Evolutionary conservation across 2,329 filamentous ascomycete genomes (phyloP), one percentile per base, ranked within the genome.

Genomic region (Akanthomyces muscarius): DNA sequence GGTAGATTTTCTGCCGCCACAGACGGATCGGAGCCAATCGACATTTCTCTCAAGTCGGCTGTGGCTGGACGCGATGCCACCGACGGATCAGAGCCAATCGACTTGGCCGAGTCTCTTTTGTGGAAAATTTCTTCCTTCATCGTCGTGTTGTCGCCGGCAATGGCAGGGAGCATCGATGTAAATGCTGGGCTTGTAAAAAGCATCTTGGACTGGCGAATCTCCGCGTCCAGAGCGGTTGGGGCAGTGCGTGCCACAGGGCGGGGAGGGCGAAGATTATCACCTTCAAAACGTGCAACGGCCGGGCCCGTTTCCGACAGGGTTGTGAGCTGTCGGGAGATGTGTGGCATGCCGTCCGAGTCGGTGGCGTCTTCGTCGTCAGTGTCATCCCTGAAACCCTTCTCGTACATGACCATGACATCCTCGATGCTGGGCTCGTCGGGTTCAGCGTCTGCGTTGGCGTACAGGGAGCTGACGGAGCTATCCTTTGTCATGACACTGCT

Each of bases 401-500:
- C 86, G 72, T 89, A 89, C 78, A 88, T 87, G 71, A 84, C 86
- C 75, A 91, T 88, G 61, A 92, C 83, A 77, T 89, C 86, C 68
- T 88, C 85, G 38, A 89, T 78, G 69, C 84, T 87, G 62, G 84
- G 79, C 47, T 83, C 84, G 66, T 87, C 85, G 65, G 83, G 80
- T 18, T 78, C 74, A 45, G 72, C 75, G 66, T 78, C 74, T 60
- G 71, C 48, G 67, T 70, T 68, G 52, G 68, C 75, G 66, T 80
- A 79, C 74, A 81, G 82, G 65, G 80, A 95, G 77, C 77, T 89
- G 60, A 88, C 81, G 1, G 90, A 92, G 78, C 90, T 96, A 65
- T 86, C 86, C 68, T 90, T 92, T 4, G 92, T 95, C 66, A 89
- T 74, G 56, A 95, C 82, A 71, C 92, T 97, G 73, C 91, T 96